Percentiles rank a stretch among this genome's conserved stretches.
These are phyloP conservation scores for Debaryomyces robertsiae DNA, from an alignment of 1,139 yeast species.

Conservation along the genomic window DNA sequence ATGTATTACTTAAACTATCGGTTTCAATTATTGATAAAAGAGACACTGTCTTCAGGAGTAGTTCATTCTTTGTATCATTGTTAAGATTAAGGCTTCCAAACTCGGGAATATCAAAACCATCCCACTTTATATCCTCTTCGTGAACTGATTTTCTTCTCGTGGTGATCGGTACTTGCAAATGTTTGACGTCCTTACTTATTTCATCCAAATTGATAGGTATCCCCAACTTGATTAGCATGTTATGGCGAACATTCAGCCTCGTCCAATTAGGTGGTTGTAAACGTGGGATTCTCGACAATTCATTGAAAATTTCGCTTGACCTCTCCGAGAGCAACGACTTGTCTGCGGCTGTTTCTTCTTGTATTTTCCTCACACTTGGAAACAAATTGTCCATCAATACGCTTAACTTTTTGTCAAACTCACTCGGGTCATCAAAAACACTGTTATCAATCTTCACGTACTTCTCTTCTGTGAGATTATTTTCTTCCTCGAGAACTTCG, in stretches of 20 bases:
- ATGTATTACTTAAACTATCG: constrained; percentile 39
- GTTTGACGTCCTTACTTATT: constrained; percentile 10
- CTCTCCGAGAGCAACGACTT: constrained; percentile 27
- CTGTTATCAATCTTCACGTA: constrained; percentile 17
- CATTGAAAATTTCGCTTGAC: constrained; percentile 31
- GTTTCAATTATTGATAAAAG: constrained; percentile 36
- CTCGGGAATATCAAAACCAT: constrained; percentile 30
- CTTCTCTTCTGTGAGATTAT: background rate
- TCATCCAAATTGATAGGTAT: constrained; percentile 63
- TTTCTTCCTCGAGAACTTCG: background rate
- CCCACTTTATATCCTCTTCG: constrained; percentile 39
- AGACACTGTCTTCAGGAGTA: constrained; percentile 27
- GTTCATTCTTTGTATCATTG: constrained; percentile 21
- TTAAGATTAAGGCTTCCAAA: constrained; percentile 26
- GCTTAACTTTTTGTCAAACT: constrained; percentile 21
- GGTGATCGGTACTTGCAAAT: constrained; percentile 8
- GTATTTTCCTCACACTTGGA: constrained; percentile 11
- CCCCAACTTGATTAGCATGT: constrained; percentile 56
- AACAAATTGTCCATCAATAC: constrained; percentile 26
- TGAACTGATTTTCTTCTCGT: constrained; percentile 26
- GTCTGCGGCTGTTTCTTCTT: background rate
- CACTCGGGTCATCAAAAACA: constrained; percentile 17
- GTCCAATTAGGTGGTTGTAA: constrained; percentile 60
- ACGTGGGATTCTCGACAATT: constrained; percentile 44
- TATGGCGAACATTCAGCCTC: constrained; percentile 57